Conservation (phyloP, 2,329 filamentous ascomycete genomes). For the Tolypocladium inflatum region DNA sequence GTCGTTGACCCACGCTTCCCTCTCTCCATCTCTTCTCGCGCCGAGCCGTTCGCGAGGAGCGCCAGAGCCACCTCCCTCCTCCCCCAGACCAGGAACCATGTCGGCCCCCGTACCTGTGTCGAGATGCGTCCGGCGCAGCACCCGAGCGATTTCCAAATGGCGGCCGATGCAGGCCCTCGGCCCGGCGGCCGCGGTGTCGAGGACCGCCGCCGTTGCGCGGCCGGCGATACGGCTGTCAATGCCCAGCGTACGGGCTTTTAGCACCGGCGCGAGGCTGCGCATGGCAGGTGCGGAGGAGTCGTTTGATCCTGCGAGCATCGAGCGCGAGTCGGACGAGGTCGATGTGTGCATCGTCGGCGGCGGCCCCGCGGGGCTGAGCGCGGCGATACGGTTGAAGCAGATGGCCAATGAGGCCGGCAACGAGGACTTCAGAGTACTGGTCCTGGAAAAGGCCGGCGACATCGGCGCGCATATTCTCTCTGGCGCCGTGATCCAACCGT, state of each 20-base stretch:
- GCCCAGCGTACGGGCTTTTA: conserved; percentile 23
- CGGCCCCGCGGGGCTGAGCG: conserved; percentile 86
- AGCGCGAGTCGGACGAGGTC: conserved; percentile 86
- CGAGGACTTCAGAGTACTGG: conserved; percentile 85
- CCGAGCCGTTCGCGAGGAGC: not conserved
- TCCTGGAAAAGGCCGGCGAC: conserved; percentile 93
- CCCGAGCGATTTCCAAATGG: conserved; percentile 20
- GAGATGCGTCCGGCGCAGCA: conserved; percentile 28
- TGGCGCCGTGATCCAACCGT: conserved; percentile 88
- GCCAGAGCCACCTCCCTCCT: not conserved
- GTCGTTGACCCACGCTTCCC: not conserved
- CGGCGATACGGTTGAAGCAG: conserved; percentile 92
- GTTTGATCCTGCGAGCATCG: conserved; percentile 59
- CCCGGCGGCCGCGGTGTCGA: conserved; percentile 12
- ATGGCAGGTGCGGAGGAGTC: conserved; percentile 32
- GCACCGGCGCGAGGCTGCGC: conserved; percentile 19
- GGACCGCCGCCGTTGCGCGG: conserved; percentile 7
- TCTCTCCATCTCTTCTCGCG: not conserved
- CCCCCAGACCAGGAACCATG: conserved; percentile 16
- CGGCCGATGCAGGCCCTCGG: conserved; percentile 14
- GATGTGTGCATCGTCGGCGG: conserved; percentile 96
- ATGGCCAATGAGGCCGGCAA: conserved; percentile 90
- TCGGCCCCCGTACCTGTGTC: conserved; percentile 26
- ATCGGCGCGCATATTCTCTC: conserved; percentile 92
- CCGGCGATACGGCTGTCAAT: conserved; percentile 9